Percentiles rank a stretch among this genome's conserved stretches.
Conservation (phyloP, 192 early-diverging fungal genomes). For the Phycomyces nitens region DNA sequence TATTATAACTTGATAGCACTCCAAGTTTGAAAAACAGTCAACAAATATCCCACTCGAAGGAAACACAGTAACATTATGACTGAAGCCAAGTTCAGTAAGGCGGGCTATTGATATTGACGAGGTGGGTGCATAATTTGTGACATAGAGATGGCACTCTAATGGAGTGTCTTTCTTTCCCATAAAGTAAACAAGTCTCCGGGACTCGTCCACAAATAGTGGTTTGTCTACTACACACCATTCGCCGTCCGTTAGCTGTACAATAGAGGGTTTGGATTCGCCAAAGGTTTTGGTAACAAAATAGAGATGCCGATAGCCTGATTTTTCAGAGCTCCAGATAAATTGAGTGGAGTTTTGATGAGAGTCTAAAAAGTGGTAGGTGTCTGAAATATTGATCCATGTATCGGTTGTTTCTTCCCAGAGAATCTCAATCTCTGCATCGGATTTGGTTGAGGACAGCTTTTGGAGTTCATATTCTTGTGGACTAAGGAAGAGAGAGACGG, state of each 20-base stretch:
- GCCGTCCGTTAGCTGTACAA: slow-evolving; percentile 51
- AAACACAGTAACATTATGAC: slow-evolving; percentile 44
- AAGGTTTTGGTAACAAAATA: slow-evolving; percentile 41
- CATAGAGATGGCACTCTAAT: slow-evolving; percentile 63
- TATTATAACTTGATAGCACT: slow-evolving; percentile 22
- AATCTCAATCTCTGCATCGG: slow-evolving; percentile 33
- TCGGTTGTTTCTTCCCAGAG: slow-evolving; percentile 50
- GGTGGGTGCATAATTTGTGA: slow-evolving; percentile 33
- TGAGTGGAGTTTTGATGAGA: slow-evolving; percentile 11
- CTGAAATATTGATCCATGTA: slow-evolving; percentile 61
- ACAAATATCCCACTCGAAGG: slow-evolving; percentile 36
- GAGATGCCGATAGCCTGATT: slow-evolving; percentile 55
- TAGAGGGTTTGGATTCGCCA: slow-evolving; percentile 7
- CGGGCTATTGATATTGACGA: slow-evolving; percentile 15
- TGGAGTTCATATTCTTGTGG: slow-evolving; percentile 18
- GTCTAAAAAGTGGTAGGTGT: slow-evolving; percentile 35
- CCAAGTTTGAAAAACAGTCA: slow-evolving; percentile 45
- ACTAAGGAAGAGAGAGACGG: slow-evolving; percentile 44
- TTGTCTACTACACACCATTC: slow-evolving; percentile 58
- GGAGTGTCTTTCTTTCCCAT: slow-evolving; percentile 53
- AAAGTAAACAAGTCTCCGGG: slow-evolving; percentile 55
- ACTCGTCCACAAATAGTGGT: slow-evolving; percentile 51
- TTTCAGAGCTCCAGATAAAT: slow-evolving; percentile 56
- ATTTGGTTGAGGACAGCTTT: not conserved
- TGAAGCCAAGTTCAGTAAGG: slow-evolving; percentile 48